Conservation (phyloP, 352 stramenopile genomes). For the Blastocystis sp. region DNA sequence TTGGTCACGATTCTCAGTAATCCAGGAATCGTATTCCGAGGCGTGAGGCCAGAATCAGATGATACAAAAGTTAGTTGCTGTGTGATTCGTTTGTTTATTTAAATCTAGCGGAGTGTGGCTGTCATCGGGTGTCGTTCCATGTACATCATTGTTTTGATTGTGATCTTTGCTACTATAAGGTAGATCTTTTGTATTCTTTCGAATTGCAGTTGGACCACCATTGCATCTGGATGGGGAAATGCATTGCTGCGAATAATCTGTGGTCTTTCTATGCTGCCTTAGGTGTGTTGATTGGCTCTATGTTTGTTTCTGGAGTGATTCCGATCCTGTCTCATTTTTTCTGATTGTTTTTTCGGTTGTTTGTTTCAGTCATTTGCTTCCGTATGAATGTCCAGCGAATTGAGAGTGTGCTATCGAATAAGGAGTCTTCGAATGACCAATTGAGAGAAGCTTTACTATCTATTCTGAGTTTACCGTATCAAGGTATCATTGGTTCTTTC, state of each 20-base stretch:
- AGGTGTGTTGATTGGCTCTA: not conserved
- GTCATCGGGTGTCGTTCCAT: not conserved
- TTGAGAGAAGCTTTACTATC: not conserved
- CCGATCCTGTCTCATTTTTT: too few species aligned
- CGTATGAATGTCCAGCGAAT: not conserved
- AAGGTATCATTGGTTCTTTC: not conserved
- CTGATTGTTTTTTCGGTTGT: not conserved
- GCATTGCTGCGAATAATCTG: slow-evolving; percentile 13
- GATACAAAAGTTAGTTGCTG: not conserved
- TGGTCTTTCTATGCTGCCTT: slow-evolving; percentile 10
- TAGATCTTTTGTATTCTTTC: not conserved
- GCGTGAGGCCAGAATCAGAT: not conserved
- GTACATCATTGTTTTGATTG: slow-evolving; percentile 48
- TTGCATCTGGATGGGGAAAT: slow-evolving; percentile 59
- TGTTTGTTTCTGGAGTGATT: too few species aligned
- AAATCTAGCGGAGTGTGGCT: slow-evolving; percentile 8
- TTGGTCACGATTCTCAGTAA: slow-evolving; percentile 34
- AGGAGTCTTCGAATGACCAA: not conserved
- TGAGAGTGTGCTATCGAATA: not conserved
- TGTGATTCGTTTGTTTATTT: not conserved
- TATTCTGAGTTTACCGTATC: not conserved
- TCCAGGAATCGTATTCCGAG: slow-evolving; percentile 47
- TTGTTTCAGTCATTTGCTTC: not conserved
- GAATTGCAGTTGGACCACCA: slow-evolving; percentile 19
- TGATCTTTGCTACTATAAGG: slow-evolving; percentile 2